Evolutionary conservation across 805 yeast genomes (phyloP).

Genomic region (Hagleromyces aurorensis): DNA sequence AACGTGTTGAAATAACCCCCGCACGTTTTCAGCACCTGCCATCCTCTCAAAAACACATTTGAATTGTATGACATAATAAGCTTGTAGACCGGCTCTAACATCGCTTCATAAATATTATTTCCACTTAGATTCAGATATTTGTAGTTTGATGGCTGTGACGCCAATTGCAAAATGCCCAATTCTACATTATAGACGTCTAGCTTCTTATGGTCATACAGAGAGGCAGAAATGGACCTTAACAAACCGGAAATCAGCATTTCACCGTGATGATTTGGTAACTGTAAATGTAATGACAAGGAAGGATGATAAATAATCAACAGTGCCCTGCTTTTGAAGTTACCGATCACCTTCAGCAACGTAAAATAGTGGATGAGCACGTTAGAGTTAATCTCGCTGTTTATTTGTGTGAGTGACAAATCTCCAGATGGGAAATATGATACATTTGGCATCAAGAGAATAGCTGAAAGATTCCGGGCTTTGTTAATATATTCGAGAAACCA

Average conservation of each 20-base stretch:
- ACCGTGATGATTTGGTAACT: constrained; percentile 20
- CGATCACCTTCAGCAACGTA: constrained; percentile 18
- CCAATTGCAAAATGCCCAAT: constrained; percentile 25
- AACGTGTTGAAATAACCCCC: constrained; percentile 9
- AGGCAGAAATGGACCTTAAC: constrained; percentile 15
- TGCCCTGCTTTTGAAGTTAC: constrained; percentile 13
- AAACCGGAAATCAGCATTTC: constrained; percentile 26
- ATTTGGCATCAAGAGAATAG: constrained; percentile 28
- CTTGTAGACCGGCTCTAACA: constrained; percentile 23
- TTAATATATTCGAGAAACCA: constrained; percentile 14
- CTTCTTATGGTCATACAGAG: constrained; percentile 10
- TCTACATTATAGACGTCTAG: constrained; percentile 18
- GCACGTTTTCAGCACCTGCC: constrained; percentile 10
- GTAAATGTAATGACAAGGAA: constrained; percentile 22
- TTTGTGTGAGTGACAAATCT: constrained; percentile 13
- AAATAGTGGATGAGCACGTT: constrained; percentile 20
- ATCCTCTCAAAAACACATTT: constrained; percentile 10
- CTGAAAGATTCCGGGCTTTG: constrained; percentile 12
- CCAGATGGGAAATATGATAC: constrained; percentile 28
- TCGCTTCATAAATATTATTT: constrained; percentile 16
- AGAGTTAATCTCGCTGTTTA: constrained; percentile 20
- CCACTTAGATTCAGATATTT: constrained; percentile 23
- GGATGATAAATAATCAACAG: constrained; percentile 28
- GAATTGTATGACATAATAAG: constrained; percentile 21
- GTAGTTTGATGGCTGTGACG: constrained; percentile 29